These are phyloP conservation scores for Yamadazyma taylorii DNA, from an alignment of 1,139 yeast genomes.

Conservation along the genomic window DNA sequence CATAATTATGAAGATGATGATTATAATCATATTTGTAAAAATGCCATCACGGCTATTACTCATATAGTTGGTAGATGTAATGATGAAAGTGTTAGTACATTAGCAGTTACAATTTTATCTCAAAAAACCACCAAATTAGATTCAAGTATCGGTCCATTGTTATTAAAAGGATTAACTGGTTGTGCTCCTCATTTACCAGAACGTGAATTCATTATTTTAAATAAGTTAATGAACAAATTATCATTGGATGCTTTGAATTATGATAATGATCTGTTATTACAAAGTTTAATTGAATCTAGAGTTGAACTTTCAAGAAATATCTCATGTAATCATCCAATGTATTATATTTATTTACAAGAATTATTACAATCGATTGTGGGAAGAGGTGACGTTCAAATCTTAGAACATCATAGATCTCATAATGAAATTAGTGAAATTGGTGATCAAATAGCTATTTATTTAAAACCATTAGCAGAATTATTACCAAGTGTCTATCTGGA, in stretches of 20 bases:
- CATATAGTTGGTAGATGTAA: constrained; percentile 68
- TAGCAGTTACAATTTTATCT: constrained; percentile 78
- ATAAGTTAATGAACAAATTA: constrained; percentile 47
- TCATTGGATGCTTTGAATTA: constrained; percentile 35
- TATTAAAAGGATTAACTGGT: constrained; percentile 56
- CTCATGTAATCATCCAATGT: constrained; percentile 44
- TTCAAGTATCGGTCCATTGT: constrained; percentile 38
- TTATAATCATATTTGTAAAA: constrained; percentile 44
- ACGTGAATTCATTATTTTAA: constrained; percentile 56
- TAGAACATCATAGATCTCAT: constrained; percentile 82
- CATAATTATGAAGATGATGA: constrained; percentile 31
- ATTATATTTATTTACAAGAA: constrained; percentile 60
- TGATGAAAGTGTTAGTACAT: constrained; percentile 74
- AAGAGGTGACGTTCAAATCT: constrained; percentile 79
- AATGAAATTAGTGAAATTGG: constrained; percentile 78
- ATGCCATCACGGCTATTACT: constrained; percentile 72
- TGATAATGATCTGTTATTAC: constrained; percentile 32
- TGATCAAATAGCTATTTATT: constrained; percentile 62
- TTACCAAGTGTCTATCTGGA: constrained; percentile 58
- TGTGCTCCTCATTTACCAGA: constrained; percentile 61
- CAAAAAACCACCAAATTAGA: constrained; percentile 65
- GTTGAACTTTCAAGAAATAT: constrained; percentile 51
- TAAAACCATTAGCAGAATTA: constrained; percentile 74
- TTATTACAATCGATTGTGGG: constrained; percentile 66
- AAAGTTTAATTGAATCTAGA: constrained; percentile 48